A percentile compares a stretch with the other conserved stretches of the same genome.
Conservation (phyloP, 1,284 basidiomycete genomes). For the Psilocybe mexicana region DNA sequence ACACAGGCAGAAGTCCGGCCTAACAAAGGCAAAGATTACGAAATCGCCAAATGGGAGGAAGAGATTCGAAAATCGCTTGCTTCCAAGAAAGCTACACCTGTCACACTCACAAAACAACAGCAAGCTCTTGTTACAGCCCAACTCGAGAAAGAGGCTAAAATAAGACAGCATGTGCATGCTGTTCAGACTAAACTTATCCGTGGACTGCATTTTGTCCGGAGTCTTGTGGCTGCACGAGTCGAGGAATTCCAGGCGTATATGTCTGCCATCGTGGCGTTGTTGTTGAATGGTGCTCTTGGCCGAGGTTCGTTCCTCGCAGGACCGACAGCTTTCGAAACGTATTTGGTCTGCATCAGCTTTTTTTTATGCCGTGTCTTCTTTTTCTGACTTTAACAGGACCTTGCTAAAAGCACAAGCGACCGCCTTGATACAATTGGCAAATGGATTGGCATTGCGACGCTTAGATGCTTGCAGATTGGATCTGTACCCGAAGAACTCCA, state of each 20-base stretch:
- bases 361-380: neutral
- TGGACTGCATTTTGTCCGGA: constrained; percentile 68
- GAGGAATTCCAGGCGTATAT: constrained; percentile 61
- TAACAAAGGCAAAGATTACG: constrained; percentile 83
- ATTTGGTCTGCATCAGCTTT: constrained; percentile 56
- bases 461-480: constrained; percentile 68
- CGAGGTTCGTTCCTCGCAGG: constrained; percentile 64
- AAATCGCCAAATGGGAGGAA: constrained; percentile 91
- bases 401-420: constrained; percentile 67
- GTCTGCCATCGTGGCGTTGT: constrained; percentile 54
- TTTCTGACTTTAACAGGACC: constrained; percentile 41
- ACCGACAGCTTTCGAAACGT: constrained; percentile 67
- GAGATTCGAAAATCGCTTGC: constrained; percentile 86
- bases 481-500: constrained; percentile 75
- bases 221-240: constrained; percentile 61
- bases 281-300: constrained; percentile 68
- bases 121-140: constrained; percentile 79
- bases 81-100: constrained; percentile 61
- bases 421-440: constrained; percentile 67
- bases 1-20: constrained; percentile 55
- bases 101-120: constrained; percentile 80
- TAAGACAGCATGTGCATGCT: constrained; percentile 59
- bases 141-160: constrained; percentile 72
- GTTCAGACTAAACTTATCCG: constrained; percentile 61
- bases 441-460: constrained; percentile 80